Evolutionary conservation across 2,329 filamentous ascomycete genomes (phyloP), one percentile per base, ranked within the genome.

Genomic region (Coccinonectria pachysandricola): DNA sequence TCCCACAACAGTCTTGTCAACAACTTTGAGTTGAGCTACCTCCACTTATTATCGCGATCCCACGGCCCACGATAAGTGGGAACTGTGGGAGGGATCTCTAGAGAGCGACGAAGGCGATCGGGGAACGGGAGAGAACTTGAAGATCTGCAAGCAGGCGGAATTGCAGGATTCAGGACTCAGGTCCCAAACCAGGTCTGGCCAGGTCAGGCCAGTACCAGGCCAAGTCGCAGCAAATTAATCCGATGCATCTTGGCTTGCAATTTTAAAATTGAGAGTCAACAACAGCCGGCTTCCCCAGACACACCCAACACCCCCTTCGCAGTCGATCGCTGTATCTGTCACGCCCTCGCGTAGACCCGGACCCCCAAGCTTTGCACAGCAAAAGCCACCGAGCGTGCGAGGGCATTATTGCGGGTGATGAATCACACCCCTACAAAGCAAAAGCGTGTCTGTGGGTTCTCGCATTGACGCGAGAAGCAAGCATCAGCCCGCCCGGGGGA

Each of bases 201-300:
- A 30, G 26, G 37, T 39, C 40, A 35, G 32, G 16, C 27, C 37
- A 35, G 22, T 23, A 27, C 19, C 32, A 29, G 31, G 24, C 25
- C 27, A 39, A 36, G 40, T n/a, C 26, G 34, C 37, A 31, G 40
- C 29, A 44, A 47, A 47, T 46, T 47, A 48, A 31, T 33, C 25
- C 30, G 34, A 36, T 40, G 40, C 29, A 48, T 45, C 42, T 42
- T 47, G 41, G 44, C 44, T 46, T 46, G 45, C 32, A 40, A 45
- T 37, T 35, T 46, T 46, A 43, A 48, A 48, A 46, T 46, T 42
- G 42, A 36, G n/a, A n/a, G n/a, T n/a, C n/a, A n/a, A n/a, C n/a
- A 33, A 30, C 35, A 36, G 40, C 32, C 31, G 40, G 42, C 34
- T 45, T 48, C 45, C 45, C 45, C 43, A 46, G 43, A 46, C 40